Evolutionary conservation across 805 yeast genomes (phyloP).

Genomic region (Yamadazyma kitorensis): DNA sequence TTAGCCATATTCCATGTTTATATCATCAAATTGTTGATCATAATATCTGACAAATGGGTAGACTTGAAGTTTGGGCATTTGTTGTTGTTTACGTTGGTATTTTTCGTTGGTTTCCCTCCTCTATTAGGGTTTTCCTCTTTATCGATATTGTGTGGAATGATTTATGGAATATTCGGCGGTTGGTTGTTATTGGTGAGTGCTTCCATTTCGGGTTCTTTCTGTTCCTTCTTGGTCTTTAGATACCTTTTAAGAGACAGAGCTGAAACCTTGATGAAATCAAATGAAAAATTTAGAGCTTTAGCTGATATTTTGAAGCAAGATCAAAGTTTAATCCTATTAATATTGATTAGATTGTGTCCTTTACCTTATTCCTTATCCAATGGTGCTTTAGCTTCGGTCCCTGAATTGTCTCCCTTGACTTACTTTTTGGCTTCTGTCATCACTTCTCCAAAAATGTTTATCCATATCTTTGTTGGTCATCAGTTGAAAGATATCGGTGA

Average conservation of each 20-base stretch:
- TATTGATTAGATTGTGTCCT: slow-evolving; percentile 81
- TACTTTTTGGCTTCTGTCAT: slow-evolving; percentile 70
- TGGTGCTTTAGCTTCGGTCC: slow-evolving; percentile 89
- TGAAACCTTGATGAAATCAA: slow-evolving; percentile 52
- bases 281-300: slow-evolving; percentile 69
- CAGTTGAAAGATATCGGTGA: slow-evolving; percentile 70
- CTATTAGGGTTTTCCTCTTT: slow-evolving; percentile 75
- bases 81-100: slow-evolving; percentile 50
- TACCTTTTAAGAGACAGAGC: slow-evolving; percentile 58
- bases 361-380: slow-evolving; percentile 89
- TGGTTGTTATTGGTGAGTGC: slow-evolving; percentile 75
- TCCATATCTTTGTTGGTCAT: slow-evolving; percentile 75
- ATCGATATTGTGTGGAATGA: slow-evolving; percentile 69
- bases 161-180: slow-evolving; percentile 77
- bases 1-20: slow-evolving; percentile 29
- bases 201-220: slow-evolving; percentile 68
- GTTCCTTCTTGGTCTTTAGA: slow-evolving; percentile 69
- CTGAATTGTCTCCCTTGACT: slow-evolving; percentile 60
- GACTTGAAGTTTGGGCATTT: slow-evolving; percentile 39
- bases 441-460: slow-evolving; percentile 79
- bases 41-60: slow-evolving; percentile 45
- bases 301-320: slow-evolving; percentile 70
- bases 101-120: slow-evolving; percentile 85
- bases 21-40: slow-evolving; percentile 36
- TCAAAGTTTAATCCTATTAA: slow-evolving; percentile 54